Conservation (phyloP, 2,329 filamentous ascomycete species). For the Botrytis hyacinthi region DNA sequence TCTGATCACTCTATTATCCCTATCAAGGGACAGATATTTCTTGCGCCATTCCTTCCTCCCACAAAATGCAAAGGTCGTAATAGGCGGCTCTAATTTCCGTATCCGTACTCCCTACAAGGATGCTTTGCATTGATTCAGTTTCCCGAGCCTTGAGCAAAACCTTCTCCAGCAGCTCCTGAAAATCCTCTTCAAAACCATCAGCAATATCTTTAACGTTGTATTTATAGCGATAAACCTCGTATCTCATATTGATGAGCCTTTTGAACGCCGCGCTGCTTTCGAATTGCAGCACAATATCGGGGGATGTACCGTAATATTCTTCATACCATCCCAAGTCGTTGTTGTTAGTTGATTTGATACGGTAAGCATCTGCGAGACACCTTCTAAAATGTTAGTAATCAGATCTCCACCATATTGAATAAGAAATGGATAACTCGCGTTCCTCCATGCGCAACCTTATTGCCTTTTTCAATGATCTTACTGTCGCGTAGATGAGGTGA, state of each 20-base stretch:
- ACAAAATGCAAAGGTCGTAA: not conserved
- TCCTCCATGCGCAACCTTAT: conserved; percentile 2
- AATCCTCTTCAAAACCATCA: not conserved
- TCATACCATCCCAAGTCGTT: not conserved
- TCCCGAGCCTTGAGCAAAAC: not conserved
- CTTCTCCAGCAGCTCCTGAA: not conserved
- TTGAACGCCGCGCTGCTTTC: not conserved
- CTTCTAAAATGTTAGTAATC: not conserved
- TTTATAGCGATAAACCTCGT: not conserved
- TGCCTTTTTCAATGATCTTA: not conserved
- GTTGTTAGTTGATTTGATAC: not conserved
- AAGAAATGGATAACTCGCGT: not conserved
- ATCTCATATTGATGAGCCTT: not conserved
- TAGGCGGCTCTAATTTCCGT: not conserved
- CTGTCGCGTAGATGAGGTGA: not conserved
- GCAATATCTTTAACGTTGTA: not conserved
- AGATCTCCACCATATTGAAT: no score
- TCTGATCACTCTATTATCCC: not conserved
- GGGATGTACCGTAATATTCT: not conserved
- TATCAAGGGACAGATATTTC: not conserved
- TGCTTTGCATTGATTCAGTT: not conserved
- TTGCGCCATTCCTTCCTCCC: not conserved
- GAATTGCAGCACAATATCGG: not conserved
- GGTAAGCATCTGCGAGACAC: not conserved
- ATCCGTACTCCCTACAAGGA: not conserved